phyloP scores from a whole-genome alignment of 371 early-diverging fungal species.

The Mortierella sp. region DNA sequence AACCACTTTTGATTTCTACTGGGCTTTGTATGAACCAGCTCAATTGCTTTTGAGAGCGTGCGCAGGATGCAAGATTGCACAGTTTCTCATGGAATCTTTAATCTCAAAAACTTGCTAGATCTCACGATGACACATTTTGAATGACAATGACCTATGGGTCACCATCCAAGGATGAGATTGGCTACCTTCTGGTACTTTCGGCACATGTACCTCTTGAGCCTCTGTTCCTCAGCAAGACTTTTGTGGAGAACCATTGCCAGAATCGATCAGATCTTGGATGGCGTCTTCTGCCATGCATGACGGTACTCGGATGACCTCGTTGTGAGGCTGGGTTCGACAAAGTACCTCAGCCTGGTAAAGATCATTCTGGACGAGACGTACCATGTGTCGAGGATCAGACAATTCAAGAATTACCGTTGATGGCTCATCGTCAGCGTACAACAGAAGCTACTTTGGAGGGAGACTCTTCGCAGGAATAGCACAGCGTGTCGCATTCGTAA shows the following conservation, averaged over 20 bases:
- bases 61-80: not conserved
- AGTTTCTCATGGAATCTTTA: not conserved
- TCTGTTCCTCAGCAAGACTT: constrained; percentile 48
- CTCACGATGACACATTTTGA: constrained; percentile 52
- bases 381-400: constrained; percentile 50
- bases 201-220: constrained; percentile 53
- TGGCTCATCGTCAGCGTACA: constrained; percentile 52
- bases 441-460: constrained; percentile 54
- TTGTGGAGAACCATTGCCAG: constrained; percentile 31
- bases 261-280: constrained; percentile 47
- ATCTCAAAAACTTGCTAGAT: constrained; percentile 13
- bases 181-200: constrained; percentile 43
- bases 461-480: constrained; percentile 54
- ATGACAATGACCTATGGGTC: constrained; percentile 52
- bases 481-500: constrained; percentile 44
- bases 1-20: too few species aligned
- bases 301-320: constrained; percentile 52
- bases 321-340: constrained; percentile 46
- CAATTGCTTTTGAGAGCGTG: not conserved
- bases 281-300: constrained; percentile 52
- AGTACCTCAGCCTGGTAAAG: constrained; percentile 49
- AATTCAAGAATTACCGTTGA: constrained; percentile 39
- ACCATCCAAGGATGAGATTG: constrained; percentile 44
- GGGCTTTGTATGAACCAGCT: constrained; percentile 42
- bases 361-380: constrained; percentile 54